These are phyloP conservation scores for Hypoxylon sp. DNA, from an alignment of 2,329 filamentous ascomycete species.

Conservation along the genomic window DNA sequence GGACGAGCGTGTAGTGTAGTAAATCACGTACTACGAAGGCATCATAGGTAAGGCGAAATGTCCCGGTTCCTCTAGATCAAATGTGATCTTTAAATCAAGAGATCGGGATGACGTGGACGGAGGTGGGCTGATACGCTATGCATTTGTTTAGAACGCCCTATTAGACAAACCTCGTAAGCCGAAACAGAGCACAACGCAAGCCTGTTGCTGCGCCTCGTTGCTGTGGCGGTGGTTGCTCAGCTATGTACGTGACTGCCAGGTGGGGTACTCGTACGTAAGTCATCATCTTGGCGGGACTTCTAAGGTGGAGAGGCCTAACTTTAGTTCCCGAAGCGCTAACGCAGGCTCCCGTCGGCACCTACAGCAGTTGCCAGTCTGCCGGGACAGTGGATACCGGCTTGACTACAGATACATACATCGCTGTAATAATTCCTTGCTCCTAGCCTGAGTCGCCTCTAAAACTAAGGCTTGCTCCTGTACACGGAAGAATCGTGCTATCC, in stretches of 20 bases:
- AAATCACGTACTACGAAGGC: conserved; percentile 18
- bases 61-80: conserved; percentile 1
- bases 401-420: neutral
- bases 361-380: neutral
- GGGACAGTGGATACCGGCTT: neutral
- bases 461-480: neutral
- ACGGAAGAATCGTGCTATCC: no score
- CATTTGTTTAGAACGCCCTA: conserved; percentile 20
- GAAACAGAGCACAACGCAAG: conserved; percentile 31
- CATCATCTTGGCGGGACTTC: neutral
- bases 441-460: neutral
- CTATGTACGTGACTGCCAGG: neutral
- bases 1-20: conserved; percentile 18
- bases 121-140: conserved; percentile 35
- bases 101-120: conserved; percentile 38
- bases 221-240: conserved; percentile 30
- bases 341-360: conserved; percentile 11
- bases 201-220: conserved; percentile 32
- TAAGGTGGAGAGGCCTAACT: conserved; percentile 23
- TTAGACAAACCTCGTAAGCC: conserved; percentile 23
- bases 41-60: conserved; percentile 26
- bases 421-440: neutral
- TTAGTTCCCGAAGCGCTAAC: conserved; percentile 36
- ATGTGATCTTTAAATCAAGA: conserved; percentile 20
- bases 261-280: no score